Evolutionary conservation across 768 basidiomycete species (phyloP), one percentile per base, ranked within the genome.

Genomic region (Suillus sp.): DNA sequence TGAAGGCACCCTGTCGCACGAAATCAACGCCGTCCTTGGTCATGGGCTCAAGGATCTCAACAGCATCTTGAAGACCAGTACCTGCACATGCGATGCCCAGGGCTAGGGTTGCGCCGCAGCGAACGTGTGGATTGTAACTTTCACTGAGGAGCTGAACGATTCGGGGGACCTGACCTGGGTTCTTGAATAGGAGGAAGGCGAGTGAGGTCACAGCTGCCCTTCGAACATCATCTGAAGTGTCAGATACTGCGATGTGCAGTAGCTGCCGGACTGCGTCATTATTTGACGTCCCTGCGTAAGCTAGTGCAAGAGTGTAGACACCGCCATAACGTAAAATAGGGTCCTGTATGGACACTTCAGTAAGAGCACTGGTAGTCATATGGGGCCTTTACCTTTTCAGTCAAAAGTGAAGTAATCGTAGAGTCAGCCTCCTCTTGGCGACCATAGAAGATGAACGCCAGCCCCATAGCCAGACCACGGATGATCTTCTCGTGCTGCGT

Each of bases 401-500:
- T 84, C 54, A 95, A 79, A 35, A 99, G 77, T 53, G 81, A 75
- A 70, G 88, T 88, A 64, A 96, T 87, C 1, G 91, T 90, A n/a
- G 80, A 79, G 66, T 98, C 90, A 9, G 97, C 96, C 69, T 94
- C 87, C 73, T 98, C 97, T 76, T 96, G 93, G 57, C 90, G 85
- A 45, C 93, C 95, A 66, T 96, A 99, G 77, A 86, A 93, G 63
- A 99, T 84, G 75, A 99, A 93, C 2, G 94, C 93, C 50, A 95
- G 81, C 25, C 96, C 96, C 68, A 99, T 84, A 8, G 96, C 93
- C 60, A 99, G 83, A 67, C 95, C 95, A 51, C 97, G 90, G 61
- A 99, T 99, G 71, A 99, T 99, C 81, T 99, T 99, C 80, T 99
- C 97, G 73, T 99, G 97, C 71, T 97, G 95, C 1, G 97, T 99